Evolutionary conservation across 2,329 filamentous ascomycete genomes (phyloP), one percentile per base, ranked within the genome.

Genomic region (Sporothrix inflata): DNA sequence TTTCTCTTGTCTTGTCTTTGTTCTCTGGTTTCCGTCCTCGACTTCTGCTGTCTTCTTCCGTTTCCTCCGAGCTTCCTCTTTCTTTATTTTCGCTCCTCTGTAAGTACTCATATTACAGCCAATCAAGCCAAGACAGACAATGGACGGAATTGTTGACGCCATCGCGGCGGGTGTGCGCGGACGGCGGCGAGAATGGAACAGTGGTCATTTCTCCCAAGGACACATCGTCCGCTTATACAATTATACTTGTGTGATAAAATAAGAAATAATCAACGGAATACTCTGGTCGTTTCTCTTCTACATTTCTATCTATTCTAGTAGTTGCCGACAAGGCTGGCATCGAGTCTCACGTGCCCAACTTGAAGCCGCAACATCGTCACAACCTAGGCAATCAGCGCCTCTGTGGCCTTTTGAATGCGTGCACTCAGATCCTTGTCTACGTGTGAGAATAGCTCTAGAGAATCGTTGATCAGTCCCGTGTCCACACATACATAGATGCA

Each of bases 371-470:
- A 53, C 49, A 53, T 53, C 49, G 11, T 53, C n/a, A 53, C 49
- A 53, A 53, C 49, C 49, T 53, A 53, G 49, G 49, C 49, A 53
- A 53, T 53, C n/a, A 53, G 49, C 24, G 49, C 49, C 49, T 53
- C 49, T 21, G 49, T 53, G 49, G 49, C 49, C n/a, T 53, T 53
- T 53, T 53, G n/a, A 53, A 53, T 53, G 49, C 49, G 49, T 53
- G 49, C 49, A 53, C 49, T 19, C 6, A 53, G 49, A 53, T 53
- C 49, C 45, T 53, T 53, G 49, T 53, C 49, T 53, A 53, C 49
- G 19, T 53, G 49, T 24, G 49, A 53, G 49, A 53, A 53, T n/a
- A 53, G 49, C 49, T 53, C 49, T 53, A 53, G 49, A 53, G 49
- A 53, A 24, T 53, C 5, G n/a, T 24, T 53, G 49, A 16, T 53